Evolutionary conservation across 352 stramenopile species (phyloP).

Genomic region (Phytophthora idaei): DNA sequence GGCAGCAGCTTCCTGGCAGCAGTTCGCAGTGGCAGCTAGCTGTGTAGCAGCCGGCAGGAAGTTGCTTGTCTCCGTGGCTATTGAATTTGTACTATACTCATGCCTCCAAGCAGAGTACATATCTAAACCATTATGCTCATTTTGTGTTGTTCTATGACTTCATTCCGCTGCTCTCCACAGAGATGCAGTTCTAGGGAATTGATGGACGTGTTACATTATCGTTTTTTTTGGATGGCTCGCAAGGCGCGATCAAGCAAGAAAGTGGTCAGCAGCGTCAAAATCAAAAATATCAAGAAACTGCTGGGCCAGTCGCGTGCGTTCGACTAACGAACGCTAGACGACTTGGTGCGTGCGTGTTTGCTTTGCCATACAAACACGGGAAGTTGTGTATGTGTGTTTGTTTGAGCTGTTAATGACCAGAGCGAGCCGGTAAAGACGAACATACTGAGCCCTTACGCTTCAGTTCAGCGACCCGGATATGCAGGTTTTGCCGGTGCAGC

Average conservation of each 20-base stretch:
- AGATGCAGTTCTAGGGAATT: conserved; percentile 49
- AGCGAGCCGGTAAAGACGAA: conserved; percentile 17
- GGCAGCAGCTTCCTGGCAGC: conserved; percentile 35
- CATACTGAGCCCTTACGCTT: conserved; percentile 14
- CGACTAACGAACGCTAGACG: not conserved
- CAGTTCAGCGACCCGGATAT: conserved; percentile 42
- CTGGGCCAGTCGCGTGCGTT: conserved; percentile 6
- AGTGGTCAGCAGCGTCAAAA: conserved; percentile 15
- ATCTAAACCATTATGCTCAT: conserved; percentile 37
- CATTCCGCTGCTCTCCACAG: conserved; percentile 20
- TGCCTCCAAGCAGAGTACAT: conserved; percentile 33
- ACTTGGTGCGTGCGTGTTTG: conserved; percentile 20
- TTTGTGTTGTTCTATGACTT: conserved; percentile 25
- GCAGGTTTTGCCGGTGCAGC: conserved; percentile 57
- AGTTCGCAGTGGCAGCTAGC: conserved; percentile 23
- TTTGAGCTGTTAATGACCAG: conserved; percentile 17
- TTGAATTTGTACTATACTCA: conserved; percentile 40
- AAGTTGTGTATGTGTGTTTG: conserved; percentile 7
- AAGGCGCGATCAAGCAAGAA: conserved; percentile 14
- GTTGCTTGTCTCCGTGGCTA: conserved; percentile 21
- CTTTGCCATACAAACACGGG: conserved; percentile 3
- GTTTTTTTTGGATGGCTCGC: conserved; percentile 21
- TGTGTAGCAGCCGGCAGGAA: conserved; percentile 26
- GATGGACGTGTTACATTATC: conserved; percentile 36
- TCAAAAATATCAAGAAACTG: conserved; percentile 30